Base-by-base conservation (phyloP, 345 rosid genomes). In the Gossypium mustelinum region DNA sequence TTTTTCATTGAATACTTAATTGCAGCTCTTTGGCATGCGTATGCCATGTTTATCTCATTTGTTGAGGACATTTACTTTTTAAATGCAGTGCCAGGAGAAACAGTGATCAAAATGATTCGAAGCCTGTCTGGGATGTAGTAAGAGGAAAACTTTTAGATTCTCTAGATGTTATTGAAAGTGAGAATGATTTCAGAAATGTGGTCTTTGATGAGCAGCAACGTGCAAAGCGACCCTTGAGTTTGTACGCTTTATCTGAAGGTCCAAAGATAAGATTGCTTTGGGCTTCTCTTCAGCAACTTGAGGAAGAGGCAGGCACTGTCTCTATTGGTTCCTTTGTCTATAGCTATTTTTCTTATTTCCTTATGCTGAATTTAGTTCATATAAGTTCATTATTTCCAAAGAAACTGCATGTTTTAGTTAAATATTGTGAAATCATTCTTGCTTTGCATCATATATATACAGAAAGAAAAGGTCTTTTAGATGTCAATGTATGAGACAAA, bases 241-340 rank as follows among this genome's bases (percentile, higher is more conserved):
- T 94, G 88, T 80, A 79, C 65, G 93, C 98, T 34, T 71, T 94
- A 56, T 84, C 92, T 59, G 90, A 88, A 77, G 90, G 88, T 57
- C 92, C 97, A 1, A 87, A 87, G 76, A 61, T 92, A 72, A 81
- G 87, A 62, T 80, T 94, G 79, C 93, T 94, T 68, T 89, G 87
- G 93, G 84, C 93, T 73, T 89, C 87, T 77, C 83, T 90, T 77
- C 83, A 77, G 74, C 85, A 85, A 68, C 92, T 94, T 64, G 87
- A 92, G 84, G 82, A 91, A 82, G 92, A 92, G 95, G 97, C 82
- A 85, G 79, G 93, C 81, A 78, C 76, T 82, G 73, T 77, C 75
- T 77, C 79, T 75, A 43, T 74, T 75, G 62, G 65, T 58, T 81
- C 77, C 79, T 75, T 75, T 74, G 12, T 65, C 67, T 16, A 10